phyloP scores from a whole-genome alignment of 176 grass and related monocot species.

The Carex parvula region DNA sequence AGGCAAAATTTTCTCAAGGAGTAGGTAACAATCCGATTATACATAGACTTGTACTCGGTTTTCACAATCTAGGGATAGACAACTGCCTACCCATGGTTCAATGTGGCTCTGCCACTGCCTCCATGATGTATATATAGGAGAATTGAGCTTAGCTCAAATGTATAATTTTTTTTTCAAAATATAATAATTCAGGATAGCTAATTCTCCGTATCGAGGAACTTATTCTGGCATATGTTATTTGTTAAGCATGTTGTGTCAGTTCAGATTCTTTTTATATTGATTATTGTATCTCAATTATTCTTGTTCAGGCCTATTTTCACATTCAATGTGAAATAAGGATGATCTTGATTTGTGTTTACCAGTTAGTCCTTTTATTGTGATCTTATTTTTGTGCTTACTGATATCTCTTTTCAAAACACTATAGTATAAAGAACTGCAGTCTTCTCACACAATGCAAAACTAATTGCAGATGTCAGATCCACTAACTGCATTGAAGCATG shows the following conservation, averaged over 20 bases:
- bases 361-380: not conserved
- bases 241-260: not conserved
- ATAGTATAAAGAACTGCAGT: not conserved
- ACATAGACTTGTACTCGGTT: too few relatives aligned
- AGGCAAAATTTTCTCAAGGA: too few relatives aligned
- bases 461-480: slow-evolving; percentile 53
- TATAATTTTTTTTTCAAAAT: not conserved
- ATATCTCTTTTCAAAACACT: not conserved
- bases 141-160: not conserved
- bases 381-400: not conserved
- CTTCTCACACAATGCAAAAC: not conserved
- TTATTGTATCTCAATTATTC: not conserved
- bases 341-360: not conserved
- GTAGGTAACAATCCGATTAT: too few relatives aligned
- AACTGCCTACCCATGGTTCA: too few relatives aligned
- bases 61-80: too few relatives aligned
- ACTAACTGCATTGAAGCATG: slow-evolving; percentile 72
- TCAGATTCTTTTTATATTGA: not conserved
- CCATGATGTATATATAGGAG: not conserved
- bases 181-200: not conserved
- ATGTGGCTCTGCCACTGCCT: too few relatives aligned
- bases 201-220: not conserved
- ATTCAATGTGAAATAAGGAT: not conserved
- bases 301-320: not conserved
- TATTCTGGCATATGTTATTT: not conserved